These are phyloP conservation scores for Dinochytrium kinnereticum DNA, from an alignment of 371 early-diverging fungal species.

Conservation along the genomic window DNA sequence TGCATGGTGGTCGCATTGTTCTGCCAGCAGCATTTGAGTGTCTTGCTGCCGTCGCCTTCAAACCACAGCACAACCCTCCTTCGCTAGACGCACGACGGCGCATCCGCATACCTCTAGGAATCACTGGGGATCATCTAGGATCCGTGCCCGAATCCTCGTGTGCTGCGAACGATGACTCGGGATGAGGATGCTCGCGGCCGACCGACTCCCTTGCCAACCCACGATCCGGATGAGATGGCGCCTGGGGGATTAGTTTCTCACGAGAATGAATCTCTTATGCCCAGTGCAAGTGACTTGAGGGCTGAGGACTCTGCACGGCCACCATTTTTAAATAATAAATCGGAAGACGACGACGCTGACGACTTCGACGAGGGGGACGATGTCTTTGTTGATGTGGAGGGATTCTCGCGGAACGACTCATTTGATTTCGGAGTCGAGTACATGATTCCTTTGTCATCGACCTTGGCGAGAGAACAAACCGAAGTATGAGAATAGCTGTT, in stretches of 20 bases:
- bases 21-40: no score
- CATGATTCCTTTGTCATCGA: background rate
- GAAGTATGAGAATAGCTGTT: background rate
- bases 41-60: no score
- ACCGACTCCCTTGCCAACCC: background rate
- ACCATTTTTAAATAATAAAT: background rate
- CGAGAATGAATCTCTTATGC: background rate
- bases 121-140: no score
- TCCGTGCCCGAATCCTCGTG: no score
- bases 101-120: no score
- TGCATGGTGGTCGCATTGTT: no score
- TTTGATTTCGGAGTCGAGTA: slow-evolving; percentile 4
- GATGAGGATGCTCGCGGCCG: background rate
- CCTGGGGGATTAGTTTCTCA: background rate
- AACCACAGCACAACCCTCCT: no score
- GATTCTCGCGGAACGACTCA: background rate
- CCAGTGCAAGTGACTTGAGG: background rate
- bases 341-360: background rate
- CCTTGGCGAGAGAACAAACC: background rate
- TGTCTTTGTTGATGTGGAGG: background rate
- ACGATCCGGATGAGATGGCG: background rate
- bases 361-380: background rate
- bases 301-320: background rate
- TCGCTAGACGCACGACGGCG: no score
- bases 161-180: background rate